Conservation (phyloP, 495 filamentous ascomycete genomes). For the Trichoderma erinaceum region DNA sequence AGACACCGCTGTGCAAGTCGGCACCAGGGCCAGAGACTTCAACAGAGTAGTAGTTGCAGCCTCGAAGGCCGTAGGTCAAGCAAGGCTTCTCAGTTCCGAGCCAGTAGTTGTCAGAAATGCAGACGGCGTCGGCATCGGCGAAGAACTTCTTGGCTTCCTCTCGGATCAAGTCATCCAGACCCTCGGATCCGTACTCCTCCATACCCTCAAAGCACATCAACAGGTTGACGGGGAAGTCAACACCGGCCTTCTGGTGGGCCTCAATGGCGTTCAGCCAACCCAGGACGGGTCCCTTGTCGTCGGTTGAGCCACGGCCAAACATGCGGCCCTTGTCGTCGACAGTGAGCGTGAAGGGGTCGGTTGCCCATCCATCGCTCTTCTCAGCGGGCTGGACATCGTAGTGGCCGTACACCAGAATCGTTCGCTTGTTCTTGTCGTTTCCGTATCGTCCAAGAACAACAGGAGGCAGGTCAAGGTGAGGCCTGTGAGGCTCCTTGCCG, state of each 20-base stretch:
- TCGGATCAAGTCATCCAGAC: conserved; percentile 88
- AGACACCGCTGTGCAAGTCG: conserved; percentile 94
- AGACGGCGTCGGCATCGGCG: conserved; percentile 89
- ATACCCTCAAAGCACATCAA: conserved; percentile 99
- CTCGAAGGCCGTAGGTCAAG: conserved; percentile 94
- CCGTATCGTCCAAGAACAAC: conserved; percentile 90
- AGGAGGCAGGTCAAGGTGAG: conserved; percentile 85
- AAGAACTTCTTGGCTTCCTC: conserved; percentile 87
- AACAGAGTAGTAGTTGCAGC: conserved; percentile 93
- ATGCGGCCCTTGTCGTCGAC: conserved; percentile 86
- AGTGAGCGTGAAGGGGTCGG: conserved; percentile 87
- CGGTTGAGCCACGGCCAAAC: conserved; percentile 92
- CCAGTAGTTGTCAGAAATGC: conserved; percentile 99
- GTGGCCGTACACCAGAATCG: conserved; percentile 94
- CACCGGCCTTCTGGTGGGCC: conserved; percentile 87
- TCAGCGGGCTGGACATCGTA: conserved; percentile 97
- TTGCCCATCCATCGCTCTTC: conserved; percentile 92
- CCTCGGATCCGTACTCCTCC: conserved; percentile 98
- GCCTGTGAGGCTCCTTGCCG: conserved; percentile 84
- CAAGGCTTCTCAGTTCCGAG: conserved; percentile 97
- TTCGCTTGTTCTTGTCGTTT: conserved; percentile 82
- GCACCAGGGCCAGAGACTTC: conserved; percentile 82
- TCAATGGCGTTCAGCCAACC: conserved; percentile 98
- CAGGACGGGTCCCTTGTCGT: conserved; percentile 96
- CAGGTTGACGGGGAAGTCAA: conserved; percentile 95